phyloP scores from a whole-genome alignment of 2,329 filamentous ascomycete genomes.

The Oidium heveae region DNA sequence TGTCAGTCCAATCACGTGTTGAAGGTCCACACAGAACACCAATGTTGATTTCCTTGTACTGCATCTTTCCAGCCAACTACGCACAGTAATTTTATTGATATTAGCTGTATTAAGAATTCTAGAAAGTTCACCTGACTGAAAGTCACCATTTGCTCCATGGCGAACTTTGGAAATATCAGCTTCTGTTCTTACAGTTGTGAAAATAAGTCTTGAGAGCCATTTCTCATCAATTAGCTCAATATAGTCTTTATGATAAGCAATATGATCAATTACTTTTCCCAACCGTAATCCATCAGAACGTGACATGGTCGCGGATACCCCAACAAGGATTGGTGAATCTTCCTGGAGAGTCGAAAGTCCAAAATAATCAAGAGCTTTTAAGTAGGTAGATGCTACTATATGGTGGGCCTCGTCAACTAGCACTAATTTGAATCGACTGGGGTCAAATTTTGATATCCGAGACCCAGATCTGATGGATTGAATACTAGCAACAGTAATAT shows the following conservation, averaged over 20 bases:
- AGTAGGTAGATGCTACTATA: constrained; percentile 65
- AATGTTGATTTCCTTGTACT: constrained; percentile 55
- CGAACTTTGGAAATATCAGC: constrained; percentile 52
- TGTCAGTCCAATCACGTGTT: constrained; percentile 54
- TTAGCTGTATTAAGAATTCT: constrained; percentile 56
- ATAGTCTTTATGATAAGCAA: constrained; percentile 81
- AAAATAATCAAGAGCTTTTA: constrained; percentile 56
- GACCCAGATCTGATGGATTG: constrained; percentile 57
- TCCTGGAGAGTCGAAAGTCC: constrained; percentile 29
- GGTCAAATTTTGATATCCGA: constrained; percentile 63
- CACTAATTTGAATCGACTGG: constrained; percentile 58
- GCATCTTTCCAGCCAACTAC: constrained; percentile 64
- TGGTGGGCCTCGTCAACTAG: constrained; percentile 95
- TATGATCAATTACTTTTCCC: constrained; percentile 72
- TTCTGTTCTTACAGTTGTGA: constrained; percentile 71
- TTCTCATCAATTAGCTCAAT: constrained; percentile 67
- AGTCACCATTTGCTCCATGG: constrained; percentile 47
- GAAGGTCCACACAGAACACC: constrained; percentile 80
- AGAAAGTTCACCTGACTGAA: constrained; percentile 53
- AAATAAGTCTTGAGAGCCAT: constrained; percentile 77
- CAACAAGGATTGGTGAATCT: constrained; percentile 44
- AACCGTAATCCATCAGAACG: constrained; percentile 64
- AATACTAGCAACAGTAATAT: constrained; percentile 84
- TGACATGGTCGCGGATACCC: constrained; percentile 62
- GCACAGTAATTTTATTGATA: constrained; percentile 63